Conservation (phyloP, 176 grass and related monocot species). For the Bromus sterilis region DNA sequence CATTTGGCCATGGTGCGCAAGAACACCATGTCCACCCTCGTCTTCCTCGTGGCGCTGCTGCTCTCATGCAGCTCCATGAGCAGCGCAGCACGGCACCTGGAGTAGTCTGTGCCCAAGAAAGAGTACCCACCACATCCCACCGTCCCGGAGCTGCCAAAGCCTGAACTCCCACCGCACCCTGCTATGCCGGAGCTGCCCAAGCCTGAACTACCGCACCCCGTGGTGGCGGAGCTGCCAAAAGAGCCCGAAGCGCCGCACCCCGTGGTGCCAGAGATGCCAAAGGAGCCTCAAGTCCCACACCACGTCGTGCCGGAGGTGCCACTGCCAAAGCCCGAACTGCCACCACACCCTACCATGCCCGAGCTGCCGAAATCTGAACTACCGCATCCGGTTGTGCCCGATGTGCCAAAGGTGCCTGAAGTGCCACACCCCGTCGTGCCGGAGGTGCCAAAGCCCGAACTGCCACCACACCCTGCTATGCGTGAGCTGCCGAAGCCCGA, state of each 20-base stretch:
- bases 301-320: background rate
- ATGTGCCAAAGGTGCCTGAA: background rate
- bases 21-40: background rate
- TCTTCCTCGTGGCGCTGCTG: background rate
- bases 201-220: background rate
- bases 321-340: background rate
- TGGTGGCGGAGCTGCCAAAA: background rate
- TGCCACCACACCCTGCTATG: background rate
- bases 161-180: background rate
- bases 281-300: background rate
- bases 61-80: background rate
- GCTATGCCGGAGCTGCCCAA: background rate
- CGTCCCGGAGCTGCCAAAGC: background rate
- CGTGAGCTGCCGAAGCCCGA: background rate
- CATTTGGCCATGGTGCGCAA: background rate
- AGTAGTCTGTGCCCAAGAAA: background rate
- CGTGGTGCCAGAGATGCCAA: background rate
- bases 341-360: background rate
- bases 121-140: background rate
- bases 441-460: background rate
- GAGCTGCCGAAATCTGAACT: background rate
- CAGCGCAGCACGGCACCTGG: background rate
- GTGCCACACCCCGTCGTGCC: background rate
- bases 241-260: background rate
- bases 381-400: background rate